Conservation (phyloP, 495 filamentous ascomycete species). For the Acidiella bohemica region DNA sequence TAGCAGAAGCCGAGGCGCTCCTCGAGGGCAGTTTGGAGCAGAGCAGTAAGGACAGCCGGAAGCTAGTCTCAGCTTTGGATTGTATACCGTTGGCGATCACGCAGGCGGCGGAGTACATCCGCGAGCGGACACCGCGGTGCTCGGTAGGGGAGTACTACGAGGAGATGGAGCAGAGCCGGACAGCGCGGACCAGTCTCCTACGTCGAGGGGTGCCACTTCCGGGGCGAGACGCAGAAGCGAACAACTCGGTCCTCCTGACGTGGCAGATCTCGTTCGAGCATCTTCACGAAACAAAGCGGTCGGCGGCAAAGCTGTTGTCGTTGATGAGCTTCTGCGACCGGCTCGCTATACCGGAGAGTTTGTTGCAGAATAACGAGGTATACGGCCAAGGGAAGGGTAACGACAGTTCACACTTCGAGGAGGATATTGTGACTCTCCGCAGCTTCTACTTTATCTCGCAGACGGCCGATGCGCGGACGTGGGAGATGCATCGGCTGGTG, state of each 20-base stretch:
- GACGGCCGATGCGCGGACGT: too few relatives aligned
- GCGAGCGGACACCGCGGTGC: constrained; percentile 1
- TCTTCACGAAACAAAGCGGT: constrained; percentile 1
- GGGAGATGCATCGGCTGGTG: too few relatives aligned
- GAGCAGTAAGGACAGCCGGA: too few relatives aligned
- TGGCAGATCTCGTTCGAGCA: too few relatives aligned
- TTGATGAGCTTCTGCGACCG: too few relatives aligned
- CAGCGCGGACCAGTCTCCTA: constrained; percentile 1
- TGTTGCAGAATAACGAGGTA: constrained; percentile 6
- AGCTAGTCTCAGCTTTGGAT: constrained; percentile 3
- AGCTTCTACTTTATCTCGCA: too few relatives aligned
- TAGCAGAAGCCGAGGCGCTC: too few relatives aligned
- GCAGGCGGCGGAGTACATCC: constrained; percentile 16
- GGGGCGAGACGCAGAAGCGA: constrained; percentile 8
- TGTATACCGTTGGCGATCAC: constrained; percentile 12
- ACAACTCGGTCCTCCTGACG: too few relatives aligned
- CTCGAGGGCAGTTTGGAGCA: too few relatives aligned
- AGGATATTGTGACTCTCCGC: too few relatives aligned
- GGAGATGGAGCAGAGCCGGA: constrained; percentile 5
- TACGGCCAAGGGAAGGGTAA: background rate
- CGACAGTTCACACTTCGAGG: constrained; percentile 29
- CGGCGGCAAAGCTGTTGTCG: too few relatives aligned
- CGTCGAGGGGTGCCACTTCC: background rate
- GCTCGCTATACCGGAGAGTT: too few relatives aligned
- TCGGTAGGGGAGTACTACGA: constrained; percentile 10